These are phyloP conservation scores for Aspergillus cristatus DNA, from an alignment of 495 filamentous ascomycete species.

Conservation along the genomic window DNA sequence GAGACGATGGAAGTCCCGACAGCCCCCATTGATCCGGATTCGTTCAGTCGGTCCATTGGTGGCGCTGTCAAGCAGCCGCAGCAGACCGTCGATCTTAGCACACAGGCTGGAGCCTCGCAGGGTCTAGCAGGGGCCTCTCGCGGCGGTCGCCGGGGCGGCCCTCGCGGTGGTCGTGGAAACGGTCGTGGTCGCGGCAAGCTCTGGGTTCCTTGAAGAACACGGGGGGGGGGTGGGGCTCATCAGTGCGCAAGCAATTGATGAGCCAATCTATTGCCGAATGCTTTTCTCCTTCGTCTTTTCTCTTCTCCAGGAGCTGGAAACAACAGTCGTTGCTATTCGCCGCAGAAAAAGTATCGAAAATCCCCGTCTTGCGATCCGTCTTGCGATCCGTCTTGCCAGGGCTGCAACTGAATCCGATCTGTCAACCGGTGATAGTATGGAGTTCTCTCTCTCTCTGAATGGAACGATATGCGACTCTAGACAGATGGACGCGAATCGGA, in stretches of 20 bases:
- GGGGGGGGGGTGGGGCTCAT: slow-evolving; percentile 13
- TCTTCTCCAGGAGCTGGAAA: too few relatives aligned
- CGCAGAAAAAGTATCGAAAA: slow-evolving; percentile 10
- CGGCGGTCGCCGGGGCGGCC: slow-evolving; percentile 24
- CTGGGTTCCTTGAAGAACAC: slow-evolving; percentile 48
- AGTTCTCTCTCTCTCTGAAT: slow-evolving; percentile 11
- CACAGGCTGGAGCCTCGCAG: slow-evolving; percentile 28
- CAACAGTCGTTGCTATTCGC: slow-evolving; percentile 14
- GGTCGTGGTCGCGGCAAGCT: slow-evolving; percentile 40
- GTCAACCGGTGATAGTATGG: too few relatives aligned
- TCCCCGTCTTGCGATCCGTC: slow-evolving; percentile 2
- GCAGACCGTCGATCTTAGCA: slow-evolving; percentile 28
- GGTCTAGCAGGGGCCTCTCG: slow-evolving; percentile 31
- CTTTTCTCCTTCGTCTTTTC: too few relatives aligned
- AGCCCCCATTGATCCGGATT: slow-evolving; percentile 47
- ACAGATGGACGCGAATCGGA: slow-evolving; percentile 8
- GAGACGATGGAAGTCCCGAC: slow-evolving; percentile 35
- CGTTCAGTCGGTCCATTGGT: slow-evolving; percentile 39
- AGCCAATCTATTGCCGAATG: slow-evolving; percentile 11
- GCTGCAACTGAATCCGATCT: too few relatives aligned
- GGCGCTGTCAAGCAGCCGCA: slow-evolving; percentile 16
- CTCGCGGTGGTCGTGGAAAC: slow-evolving; percentile 13
- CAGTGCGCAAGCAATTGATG: slow-evolving; percentile 19
- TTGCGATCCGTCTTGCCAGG: slow-evolving; percentile 1
- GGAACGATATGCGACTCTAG: slow-evolving; percentile 7